Evolutionary conservation across 192 early-diverging fungal species (phyloP).

Genomic region (Entomortierella chlamydospora): DNA sequence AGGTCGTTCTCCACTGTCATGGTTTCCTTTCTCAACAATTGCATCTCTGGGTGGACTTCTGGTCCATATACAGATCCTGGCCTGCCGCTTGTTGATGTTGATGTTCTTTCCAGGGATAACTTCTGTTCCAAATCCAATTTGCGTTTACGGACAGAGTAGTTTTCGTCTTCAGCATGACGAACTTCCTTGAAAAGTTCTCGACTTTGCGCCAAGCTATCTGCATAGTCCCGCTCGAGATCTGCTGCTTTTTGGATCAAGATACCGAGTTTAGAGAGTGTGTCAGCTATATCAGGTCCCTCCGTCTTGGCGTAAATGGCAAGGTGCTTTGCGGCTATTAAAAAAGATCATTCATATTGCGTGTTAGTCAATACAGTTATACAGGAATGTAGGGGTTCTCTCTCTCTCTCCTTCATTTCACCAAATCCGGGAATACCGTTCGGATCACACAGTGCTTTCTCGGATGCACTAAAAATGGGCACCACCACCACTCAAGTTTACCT

Average conservation of each 20-base stretch:
- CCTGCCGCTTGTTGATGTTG: not conserved
- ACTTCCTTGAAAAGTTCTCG: constrained; percentile 49
- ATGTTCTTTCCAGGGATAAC: constrained; percentile 9
- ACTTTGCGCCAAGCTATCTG: constrained; percentile 27
- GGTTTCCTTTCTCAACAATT: constrained; percentile 44
- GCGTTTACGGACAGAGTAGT: constrained; percentile 43
- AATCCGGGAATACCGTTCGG: not conserved
- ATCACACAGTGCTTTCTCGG: not conserved
- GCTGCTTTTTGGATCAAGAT: constrained; percentile 41
- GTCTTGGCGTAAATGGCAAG: constrained; percentile 48
- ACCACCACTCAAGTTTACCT: no score
- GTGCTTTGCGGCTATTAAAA: constrained; percentile 40
- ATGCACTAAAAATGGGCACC: no score
- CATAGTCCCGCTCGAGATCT: constrained; percentile 41
- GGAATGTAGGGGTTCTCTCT: no score
- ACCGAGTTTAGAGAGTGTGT: constrained; percentile 39
- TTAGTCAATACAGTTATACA: not conserved
- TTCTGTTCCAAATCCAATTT: constrained; percentile 43
- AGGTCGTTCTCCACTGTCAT: constrained; percentile 43
- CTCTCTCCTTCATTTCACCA: no score
- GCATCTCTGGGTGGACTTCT: constrained; percentile 44
- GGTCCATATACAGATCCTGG: constrained; percentile 6
- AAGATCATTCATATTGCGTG: not conserved
- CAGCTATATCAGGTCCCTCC: constrained; percentile 43
- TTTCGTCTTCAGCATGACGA: constrained; percentile 40